Base-by-base conservation (phyloP, 441 rosid genomes). In the Macaranga tanarius region DNA sequence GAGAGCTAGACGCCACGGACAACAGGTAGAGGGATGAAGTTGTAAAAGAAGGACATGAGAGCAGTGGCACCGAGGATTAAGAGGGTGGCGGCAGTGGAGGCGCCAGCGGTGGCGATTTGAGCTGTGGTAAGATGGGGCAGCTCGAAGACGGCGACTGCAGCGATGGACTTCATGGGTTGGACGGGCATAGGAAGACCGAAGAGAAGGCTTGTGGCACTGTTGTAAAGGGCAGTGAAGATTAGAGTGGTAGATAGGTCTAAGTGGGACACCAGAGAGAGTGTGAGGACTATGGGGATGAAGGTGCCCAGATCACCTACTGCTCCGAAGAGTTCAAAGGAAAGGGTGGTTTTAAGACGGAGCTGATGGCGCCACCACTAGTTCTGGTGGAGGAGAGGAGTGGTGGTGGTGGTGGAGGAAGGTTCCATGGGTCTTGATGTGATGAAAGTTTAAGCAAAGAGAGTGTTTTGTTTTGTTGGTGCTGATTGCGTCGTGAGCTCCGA, bases 221-320 rank as follows among this genome's bases (percentile, higher is more conserved):
- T 87, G 84, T 90, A 86, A 19, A 86, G n/a, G 0, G 89, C 88
- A 0, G 88, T 92, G 88, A 92, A 89, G 65, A 90, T 85, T 15
- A 90, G 59, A 0, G 97, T 92, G 1, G 84, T 65, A 17, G 67
- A 60, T 4, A 71, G 74, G 67, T 71, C 67, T n/a, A 76, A 25
- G 69, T 90, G 84, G 65, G 94, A 90, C 59, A 90, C 96, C 0
- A 93, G 74, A n/a, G 97, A 91, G 25, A 93, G 87, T 8, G 98
- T 84, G 0, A 91, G 82, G 45, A 91, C 91, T 12, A 93, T 91
- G 7, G 98, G 98, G 74, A 93, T 93, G 82, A 88, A 93, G 51
- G 98, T 93, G 11, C 98, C 98, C 1, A 93, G 82, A 86, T 93
- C 98, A 3, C 98, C 98, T 0, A 93, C 97, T 0, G 98, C 95